Evolutionary conservation across 202 grass and related monocot genomes (phyloP).

Genomic region (Setaria viridis): DNA sequence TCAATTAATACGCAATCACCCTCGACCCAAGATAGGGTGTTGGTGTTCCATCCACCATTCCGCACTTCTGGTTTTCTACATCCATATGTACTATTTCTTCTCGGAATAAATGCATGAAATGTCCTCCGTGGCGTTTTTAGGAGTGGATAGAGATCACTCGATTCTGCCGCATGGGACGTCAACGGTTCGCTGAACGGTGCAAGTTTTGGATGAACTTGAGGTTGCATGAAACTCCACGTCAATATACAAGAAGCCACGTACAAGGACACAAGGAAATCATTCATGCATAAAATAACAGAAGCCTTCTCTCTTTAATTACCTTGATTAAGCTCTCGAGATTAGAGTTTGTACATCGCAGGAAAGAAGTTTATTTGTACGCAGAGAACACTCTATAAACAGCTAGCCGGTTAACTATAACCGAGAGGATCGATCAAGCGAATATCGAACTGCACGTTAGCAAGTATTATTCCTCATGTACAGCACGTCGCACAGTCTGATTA

Average conservation of each 20-base stretch:
- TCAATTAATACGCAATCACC: too few relatives aligned
- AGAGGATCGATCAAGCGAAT: background rate
- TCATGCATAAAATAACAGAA: constrained; percentile 28
- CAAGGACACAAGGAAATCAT: background rate
- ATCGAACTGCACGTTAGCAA: constrained; percentile 18
- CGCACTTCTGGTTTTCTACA: too few relatives aligned
- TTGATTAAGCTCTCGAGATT: constrained; percentile 5
- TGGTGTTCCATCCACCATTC: too few relatives aligned
- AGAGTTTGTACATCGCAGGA: background rate
- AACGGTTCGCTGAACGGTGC: background rate
- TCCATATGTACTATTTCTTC: too few relatives aligned
- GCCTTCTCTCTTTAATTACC: background rate
- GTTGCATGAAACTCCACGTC: background rate
- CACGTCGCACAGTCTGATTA: background rate
- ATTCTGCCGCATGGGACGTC: too few relatives aligned
- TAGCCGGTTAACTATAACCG: background rate
- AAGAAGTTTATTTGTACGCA: background rate
- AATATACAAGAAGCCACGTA: background rate
- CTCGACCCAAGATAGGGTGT: too few relatives aligned
- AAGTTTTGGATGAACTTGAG: background rate
- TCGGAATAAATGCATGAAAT: too few relatives aligned
- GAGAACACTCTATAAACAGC: background rate
- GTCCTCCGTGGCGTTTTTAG: too few relatives aligned
- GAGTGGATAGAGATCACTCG: too few relatives aligned
- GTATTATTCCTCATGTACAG: background rate